phyloP scores from a whole-genome alignment of 2,329 filamentous ascomycete species.

The Elsinoe fawcettii region DNA sequence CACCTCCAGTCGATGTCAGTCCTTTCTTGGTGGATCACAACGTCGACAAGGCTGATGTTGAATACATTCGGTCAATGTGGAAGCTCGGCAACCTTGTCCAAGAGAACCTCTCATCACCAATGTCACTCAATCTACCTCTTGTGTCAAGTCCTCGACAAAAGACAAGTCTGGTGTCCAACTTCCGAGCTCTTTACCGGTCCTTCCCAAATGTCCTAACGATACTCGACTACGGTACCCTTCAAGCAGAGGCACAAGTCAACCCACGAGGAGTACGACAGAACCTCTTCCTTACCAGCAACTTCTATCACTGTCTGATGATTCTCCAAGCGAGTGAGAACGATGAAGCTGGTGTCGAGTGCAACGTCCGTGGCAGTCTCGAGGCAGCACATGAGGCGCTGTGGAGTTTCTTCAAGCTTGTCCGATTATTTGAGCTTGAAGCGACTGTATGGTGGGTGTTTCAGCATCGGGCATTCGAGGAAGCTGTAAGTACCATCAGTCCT shows the following conservation, averaged over 20 bases:
- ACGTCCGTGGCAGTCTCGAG: conserved; percentile 63
- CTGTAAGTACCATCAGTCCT: conserved; percentile 45
- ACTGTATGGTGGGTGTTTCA: conserved; percentile 82
- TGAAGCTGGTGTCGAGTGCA: conserved; percentile 44
- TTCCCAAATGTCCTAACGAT: conserved; percentile 65
- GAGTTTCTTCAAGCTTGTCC: conserved; percentile 66
- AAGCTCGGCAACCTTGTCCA: conserved; percentile 71
- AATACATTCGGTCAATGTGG: conserved; percentile 69
- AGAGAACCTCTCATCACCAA: conserved; percentile 65
- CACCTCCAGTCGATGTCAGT: conserved; percentile 18
- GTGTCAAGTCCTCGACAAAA: conserved; percentile 62
- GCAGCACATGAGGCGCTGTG: conserved; percentile 67
- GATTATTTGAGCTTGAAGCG: conserved; percentile 61
- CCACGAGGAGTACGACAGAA: conserved; percentile 65
- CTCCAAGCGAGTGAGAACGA: conserved; percentile 63
- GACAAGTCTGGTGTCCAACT: conserved; percentile 60
- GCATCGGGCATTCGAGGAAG: conserved; percentile 71
- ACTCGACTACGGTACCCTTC: conserved; percentile 55
- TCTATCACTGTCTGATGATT: conserved; percentile 75
- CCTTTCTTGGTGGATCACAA: conserved; percentile 28
- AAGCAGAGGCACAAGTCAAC: conserved; percentile 49
- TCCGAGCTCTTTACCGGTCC: conserved; percentile 62
- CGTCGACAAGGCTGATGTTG: conserved; percentile 29
- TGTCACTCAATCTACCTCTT: conserved; percentile 65
- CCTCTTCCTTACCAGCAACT: conserved; percentile 71